Conservation (phyloP, 257 asterid genomes). For the Solanum habrochaites region DNA sequence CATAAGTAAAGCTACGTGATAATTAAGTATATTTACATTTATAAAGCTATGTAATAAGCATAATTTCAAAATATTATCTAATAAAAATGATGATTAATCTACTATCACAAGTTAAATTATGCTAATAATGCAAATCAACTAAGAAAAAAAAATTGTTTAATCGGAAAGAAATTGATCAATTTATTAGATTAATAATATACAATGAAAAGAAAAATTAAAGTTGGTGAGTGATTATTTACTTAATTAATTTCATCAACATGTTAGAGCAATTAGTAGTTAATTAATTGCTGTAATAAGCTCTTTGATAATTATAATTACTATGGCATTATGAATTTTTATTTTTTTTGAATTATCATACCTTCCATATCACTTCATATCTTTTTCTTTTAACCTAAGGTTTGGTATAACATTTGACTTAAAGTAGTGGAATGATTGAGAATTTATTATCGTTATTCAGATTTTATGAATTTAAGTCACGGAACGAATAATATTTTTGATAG, state of each 20-base stretch:
- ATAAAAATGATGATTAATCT: background rate
- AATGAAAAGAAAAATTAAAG: background rate
- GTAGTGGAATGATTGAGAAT: background rate
- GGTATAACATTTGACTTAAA: constrained; percentile 18
- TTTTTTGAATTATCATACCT: background rate
- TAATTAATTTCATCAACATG: background rate
- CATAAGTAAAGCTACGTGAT: background rate
- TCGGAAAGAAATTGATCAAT: background rate
- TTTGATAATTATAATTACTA: background rate
- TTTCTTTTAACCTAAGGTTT: constrained; percentile 43
- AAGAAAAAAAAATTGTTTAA: background rate
- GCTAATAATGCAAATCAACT: background rate
- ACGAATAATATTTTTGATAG: background rate
- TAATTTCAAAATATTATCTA: background rate
- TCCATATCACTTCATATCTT: constrained; percentile 32
- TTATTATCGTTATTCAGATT: background rate
- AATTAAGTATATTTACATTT: background rate
- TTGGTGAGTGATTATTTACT: background rate
- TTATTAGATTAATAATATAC: background rate
- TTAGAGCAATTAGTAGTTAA: background rate
- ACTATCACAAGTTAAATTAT: background rate
- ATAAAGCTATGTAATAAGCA: background rate
- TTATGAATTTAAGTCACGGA: background rate
- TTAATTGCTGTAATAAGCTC: background rate
- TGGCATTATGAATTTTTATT: background rate